Evolutionary conservation across 371 early-diverging fungal genomes (phyloP).

Genomic region (Dinochytrium kinnereticum): DNA sequence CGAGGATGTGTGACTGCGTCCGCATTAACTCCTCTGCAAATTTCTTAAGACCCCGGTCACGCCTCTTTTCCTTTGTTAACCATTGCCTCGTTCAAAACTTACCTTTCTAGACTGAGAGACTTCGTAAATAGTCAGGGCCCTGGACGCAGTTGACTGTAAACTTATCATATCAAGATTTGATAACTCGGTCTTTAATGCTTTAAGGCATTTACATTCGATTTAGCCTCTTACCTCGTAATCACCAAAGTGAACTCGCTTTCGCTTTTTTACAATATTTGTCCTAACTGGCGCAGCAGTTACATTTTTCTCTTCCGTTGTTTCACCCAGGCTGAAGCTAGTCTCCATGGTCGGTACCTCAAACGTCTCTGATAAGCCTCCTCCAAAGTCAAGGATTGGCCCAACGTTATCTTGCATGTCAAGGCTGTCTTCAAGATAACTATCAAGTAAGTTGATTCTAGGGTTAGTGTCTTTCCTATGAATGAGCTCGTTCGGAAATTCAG

Average conservation of each 20-base stretch:
- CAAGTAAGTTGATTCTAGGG: too few species aligned
- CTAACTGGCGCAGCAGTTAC: neutral
- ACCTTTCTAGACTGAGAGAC: neutral
- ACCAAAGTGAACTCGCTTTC: slow-evolving; percentile 9
- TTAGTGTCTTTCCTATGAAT: too few species aligned
- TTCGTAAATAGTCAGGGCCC: neutral
- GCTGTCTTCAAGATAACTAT: neutral
- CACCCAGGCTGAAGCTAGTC: neutral
- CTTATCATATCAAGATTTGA: neutral
- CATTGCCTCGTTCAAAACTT: too few species aligned
- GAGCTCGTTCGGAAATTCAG: neutral
- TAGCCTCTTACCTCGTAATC: slow-evolving; percentile 8
- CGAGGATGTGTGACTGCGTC: too few species aligned
- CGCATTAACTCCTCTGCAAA: too few species aligned
- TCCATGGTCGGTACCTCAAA: neutral
- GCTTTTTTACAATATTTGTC: neutral
- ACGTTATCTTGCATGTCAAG: neutral
- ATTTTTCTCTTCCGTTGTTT: neutral
- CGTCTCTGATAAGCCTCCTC: neutral
- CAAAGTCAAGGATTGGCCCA: neutral
- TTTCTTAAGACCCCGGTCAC: neutral
- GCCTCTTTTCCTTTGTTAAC: neutral
- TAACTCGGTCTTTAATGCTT: neutral
- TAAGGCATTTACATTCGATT: too few species aligned
- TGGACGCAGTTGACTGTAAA: neutral